Percentiles rank a stretch among this genome's conserved stretches.
phyloP scores from a whole-genome alignment of 768 basidiomycete species.

The Podaxis mareebaensis region DNA sequence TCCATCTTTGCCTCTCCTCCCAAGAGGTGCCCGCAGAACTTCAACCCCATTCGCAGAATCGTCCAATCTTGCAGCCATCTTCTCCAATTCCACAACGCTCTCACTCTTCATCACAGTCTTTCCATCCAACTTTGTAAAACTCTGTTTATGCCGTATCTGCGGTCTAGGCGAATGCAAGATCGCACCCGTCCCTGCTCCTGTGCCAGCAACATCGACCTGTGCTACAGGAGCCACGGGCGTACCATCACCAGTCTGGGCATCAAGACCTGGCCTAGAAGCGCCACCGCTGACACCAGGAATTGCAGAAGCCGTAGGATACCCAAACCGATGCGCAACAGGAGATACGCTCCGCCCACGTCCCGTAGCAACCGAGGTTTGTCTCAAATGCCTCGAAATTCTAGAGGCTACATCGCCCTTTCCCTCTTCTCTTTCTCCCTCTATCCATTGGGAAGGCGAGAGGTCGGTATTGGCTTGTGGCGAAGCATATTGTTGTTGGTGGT shows the following conservation, averaged over 20 bases:
- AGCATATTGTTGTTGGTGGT: not conserved
- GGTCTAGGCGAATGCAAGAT: slow-evolving; percentile 68
- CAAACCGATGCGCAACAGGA: slow-evolving; percentile 11
- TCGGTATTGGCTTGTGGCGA: not conserved
- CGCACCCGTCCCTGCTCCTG: slow-evolving; percentile 18
- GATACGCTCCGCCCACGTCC: slow-evolving; percentile 12
- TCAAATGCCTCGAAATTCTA: slow-evolving; percentile 10
- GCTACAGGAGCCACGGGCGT: not conserved
- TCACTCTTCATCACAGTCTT: slow-evolving; percentile 48
- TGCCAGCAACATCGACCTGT: not conserved
- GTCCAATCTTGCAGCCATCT: slow-evolving; percentile 50
- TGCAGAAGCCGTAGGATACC: not conserved
- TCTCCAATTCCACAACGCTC: slow-evolving; percentile 69
- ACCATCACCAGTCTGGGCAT: not conserved
- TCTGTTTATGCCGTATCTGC: slow-evolving; percentile 63
- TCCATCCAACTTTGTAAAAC: slow-evolving; percentile 43
- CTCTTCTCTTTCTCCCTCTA: not conserved
- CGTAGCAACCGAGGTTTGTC: slow-evolving; percentile 5
- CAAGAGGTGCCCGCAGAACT: not conserved
- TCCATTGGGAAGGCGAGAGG: slow-evolving; percentile 9
- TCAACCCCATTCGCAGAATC: not conserved
- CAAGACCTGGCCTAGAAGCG: slow-evolving; percentile 7
- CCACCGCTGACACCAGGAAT: not conserved
- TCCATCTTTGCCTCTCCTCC: slow-evolving; percentile 28
- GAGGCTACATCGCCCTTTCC: slow-evolving; percentile 4